Evolutionary conservation across 352 stramenopile genomes (phyloP).

Genomic region (Discostella stelligera): DNA sequence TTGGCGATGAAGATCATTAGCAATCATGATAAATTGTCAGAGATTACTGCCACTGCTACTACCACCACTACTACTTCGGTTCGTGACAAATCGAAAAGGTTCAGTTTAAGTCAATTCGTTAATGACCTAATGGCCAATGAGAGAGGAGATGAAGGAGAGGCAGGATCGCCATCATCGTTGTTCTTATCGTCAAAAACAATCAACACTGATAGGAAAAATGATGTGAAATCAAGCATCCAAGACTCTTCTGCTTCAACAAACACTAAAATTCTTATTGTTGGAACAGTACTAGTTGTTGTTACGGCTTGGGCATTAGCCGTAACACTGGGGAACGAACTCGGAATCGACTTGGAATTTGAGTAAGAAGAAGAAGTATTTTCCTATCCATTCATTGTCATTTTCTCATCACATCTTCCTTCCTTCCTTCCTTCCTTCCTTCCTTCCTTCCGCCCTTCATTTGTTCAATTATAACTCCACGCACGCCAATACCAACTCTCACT

Average conservation of each 20-base stretch:
- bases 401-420: neutral
- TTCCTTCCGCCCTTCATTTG: neutral
- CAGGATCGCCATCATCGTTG: neutral
- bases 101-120: neutral
- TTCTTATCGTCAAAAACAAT: neutral
- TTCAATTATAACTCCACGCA: neutral
- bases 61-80: too few relatives aligned
- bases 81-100: too few relatives aligned
- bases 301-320: slow-evolving; percentile 31
- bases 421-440: neutral
- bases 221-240: neutral
- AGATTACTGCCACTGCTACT: too few relatives aligned
- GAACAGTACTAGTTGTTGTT: slow-evolving; percentile 24
- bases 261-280: slow-evolving; percentile 38
- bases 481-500: neutral
- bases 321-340: slow-evolving; percentile 39
- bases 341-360: slow-evolving; percentile 40
- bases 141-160: neutral
- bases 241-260: neutral
- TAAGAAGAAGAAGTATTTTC: slow-evolving; percentile 20
- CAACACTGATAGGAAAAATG: slow-evolving; percentile 1
- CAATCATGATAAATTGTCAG: too few relatives aligned
- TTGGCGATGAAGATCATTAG: too few relatives aligned
- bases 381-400: neutral
- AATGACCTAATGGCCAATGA: slow-evolving; percentile 11